These are phyloP conservation scores for Terana coerulea DNA, from an alignment of 768 basidiomycete genomes.

Conservation along the genomic window DNA sequence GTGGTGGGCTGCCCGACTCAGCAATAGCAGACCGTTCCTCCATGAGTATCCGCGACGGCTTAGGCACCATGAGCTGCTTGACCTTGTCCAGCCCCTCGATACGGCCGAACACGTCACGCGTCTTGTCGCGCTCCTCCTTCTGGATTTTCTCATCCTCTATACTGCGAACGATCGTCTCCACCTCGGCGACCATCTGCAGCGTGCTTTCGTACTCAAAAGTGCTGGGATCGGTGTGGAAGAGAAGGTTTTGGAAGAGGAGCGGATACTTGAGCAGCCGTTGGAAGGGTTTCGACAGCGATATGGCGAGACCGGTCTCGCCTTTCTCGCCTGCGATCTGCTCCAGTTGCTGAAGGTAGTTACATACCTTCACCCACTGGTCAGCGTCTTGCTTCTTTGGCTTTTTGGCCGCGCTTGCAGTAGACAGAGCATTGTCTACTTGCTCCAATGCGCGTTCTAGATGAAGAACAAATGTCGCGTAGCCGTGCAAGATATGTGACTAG, in stretches of 20 bases:
- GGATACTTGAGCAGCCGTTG: constrained; percentile 97
- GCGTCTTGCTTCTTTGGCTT: constrained; percentile 81
- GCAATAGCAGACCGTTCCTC: constrained; percentile 64
- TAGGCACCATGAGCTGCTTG: constrained; percentile 87
- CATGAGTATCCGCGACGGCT: constrained; percentile 82
- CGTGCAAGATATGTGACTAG: constrained; percentile 89
- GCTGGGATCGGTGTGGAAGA: constrained; percentile 96
- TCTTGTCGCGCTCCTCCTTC: constrained; percentile 94
- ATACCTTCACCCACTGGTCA: constrained; percentile 74
- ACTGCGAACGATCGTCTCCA: constrained; percentile 92
- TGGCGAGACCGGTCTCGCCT: constrained; percentile 92
- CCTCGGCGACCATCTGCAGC: constrained; percentile 93
- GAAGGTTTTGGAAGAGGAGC: constrained; percentile 92
- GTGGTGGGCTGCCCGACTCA: constrained; percentile 23
- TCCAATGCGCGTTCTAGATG: constrained; percentile 88
- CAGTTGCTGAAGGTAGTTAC: constrained; percentile 67
- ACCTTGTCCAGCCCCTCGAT: constrained; percentile 96
- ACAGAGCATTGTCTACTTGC: constrained; percentile 79
- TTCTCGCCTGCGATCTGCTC: constrained; percentile 80
- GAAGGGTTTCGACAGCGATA: constrained; percentile 95
- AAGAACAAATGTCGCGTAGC: constrained; percentile 93
- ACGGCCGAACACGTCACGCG: constrained; percentile 90
- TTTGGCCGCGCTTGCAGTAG: constrained; percentile 56
- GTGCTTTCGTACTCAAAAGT: constrained; percentile 98
- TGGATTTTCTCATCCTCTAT: constrained; percentile 99